These are phyloP conservation scores for Pseudisothecium myosuroides DNA, from an alignment of 225 moss, liverwort and hornwort species.

Conservation along the genomic window DNA sequence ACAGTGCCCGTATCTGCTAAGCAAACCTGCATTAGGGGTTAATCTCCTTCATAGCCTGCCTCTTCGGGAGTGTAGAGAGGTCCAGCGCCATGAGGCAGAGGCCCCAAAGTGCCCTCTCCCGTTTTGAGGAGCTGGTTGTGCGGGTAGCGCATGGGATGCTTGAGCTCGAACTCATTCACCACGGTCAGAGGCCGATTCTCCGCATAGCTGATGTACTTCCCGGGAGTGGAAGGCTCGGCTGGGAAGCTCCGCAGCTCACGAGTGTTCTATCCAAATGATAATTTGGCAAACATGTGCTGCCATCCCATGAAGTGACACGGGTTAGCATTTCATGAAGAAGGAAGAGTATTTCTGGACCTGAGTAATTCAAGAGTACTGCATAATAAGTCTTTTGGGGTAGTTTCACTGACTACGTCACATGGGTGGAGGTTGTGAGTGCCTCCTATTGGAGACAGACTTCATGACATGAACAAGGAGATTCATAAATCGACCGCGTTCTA, in stretches of 20 bases:
- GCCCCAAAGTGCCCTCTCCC: conserved; percentile 25
- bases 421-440: too few relatives aligned
- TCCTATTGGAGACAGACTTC: neutral
- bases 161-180: conserved; percentile 18
- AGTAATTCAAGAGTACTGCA: neutral
- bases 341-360: neutral
- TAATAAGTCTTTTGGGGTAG: neutral
- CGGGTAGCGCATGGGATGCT: neutral
- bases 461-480: neutral
- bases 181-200: conserved; percentile 19
- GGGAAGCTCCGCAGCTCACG: conserved; percentile 7
- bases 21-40: too few relatives aligned
- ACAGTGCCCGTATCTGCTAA: too few relatives aligned
- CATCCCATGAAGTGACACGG: neutral
- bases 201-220: neutral
- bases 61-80: neutral
- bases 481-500: too few relatives aligned
- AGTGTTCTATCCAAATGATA: conserved; percentile 2
- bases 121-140: conserved; percentile 18
- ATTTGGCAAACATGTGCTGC: conserved; percentile 25
- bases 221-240: conserved; percentile 10
- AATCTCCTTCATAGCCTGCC: neutral
- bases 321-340: neutral
- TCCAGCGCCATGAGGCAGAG: neutral
- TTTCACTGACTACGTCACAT: neutral